A percentile compares a stretch with the other conserved stretches of the same genome.
These are phyloP conservation scores for Verticillium zaregamsianum DNA, from an alignment of 2,329 filamentous ascomycete genomes.

Conservation along the genomic window DNA sequence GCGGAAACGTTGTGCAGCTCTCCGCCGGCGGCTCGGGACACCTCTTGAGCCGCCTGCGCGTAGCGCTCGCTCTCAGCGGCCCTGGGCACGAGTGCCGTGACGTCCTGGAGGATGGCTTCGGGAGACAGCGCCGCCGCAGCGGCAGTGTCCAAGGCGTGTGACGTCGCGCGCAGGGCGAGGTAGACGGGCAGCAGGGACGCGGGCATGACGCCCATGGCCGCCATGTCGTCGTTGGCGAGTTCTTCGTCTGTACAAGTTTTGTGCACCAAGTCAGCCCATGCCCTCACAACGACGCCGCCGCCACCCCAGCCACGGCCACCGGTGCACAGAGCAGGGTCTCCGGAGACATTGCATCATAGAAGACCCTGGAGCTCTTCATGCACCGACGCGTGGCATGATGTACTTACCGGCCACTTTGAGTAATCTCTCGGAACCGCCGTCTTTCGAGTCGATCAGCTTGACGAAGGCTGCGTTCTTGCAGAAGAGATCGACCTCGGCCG, in stretches of 20 bases:
- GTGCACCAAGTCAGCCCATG: background rate
- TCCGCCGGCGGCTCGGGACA: conserved; percentile 71
- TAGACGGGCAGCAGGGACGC: conserved; percentile 66
- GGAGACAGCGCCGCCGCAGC: conserved; percentile 32
- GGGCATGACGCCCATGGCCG: conserved; percentile 42
- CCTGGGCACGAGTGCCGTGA: conserved; percentile 39
- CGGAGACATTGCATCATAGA: background rate
- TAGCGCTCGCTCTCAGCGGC: conserved; percentile 47
- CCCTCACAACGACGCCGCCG: background rate
- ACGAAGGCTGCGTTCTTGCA: conserved; percentile 95
- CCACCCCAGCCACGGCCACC: background rate
- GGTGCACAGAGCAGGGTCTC: background rate
- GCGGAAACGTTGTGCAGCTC: conserved; percentile 93
- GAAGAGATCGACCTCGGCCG: conserved; percentile 80
- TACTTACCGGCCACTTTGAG: conserved; percentile 51
- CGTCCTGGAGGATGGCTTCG: conserved; percentile 48
- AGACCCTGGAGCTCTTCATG: background rate
- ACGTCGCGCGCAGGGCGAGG: conserved; percentile 56
- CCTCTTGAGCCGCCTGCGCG: conserved; percentile 55
- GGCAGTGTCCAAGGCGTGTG: conserved; percentile 27
- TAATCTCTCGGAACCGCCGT: conserved; percentile 39
- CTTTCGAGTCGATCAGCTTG: conserved; percentile 68
- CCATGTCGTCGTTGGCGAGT: conserved; percentile 49
- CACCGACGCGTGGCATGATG: background rate
- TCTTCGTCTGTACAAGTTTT: conserved; percentile 40